A percentile compares a stretch with the other conserved stretches of the same genome.
phyloP scores from a whole-genome alignment of 192 early-diverging fungal species.

The Entrophospora sp. region DNA sequence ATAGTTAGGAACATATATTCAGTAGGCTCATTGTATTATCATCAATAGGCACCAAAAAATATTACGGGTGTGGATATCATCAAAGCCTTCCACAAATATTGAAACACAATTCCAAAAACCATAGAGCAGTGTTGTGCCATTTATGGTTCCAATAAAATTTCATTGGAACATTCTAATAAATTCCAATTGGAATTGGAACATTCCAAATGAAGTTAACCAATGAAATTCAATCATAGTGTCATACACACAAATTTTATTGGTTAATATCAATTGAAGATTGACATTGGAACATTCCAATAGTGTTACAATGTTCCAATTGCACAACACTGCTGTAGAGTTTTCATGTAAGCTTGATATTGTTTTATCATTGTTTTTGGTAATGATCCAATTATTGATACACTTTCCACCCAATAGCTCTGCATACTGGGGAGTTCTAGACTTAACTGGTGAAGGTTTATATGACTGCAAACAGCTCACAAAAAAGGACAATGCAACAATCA shows the following conservation, averaged over 20 bases:
- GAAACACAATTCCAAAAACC: constrained; percentile 8
- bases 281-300: too few species aligned
- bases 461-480: constrained; percentile 2
- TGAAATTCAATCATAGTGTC: too few species aligned
- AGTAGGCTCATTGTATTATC: constrained; percentile 12
- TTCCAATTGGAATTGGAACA: too few species aligned
- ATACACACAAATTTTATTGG: too few species aligned
- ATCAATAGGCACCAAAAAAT: constrained; percentile 3
- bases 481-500: background rate
- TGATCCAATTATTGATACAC: constrained; percentile 1
- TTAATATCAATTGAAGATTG: too few species aligned
- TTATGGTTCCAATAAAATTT: too few species aligned
- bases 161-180: too few species aligned
- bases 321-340: constrained; percentile 4
- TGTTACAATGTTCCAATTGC: too few species aligned
- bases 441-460: constrained; percentile 13
- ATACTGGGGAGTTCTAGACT: constrained; percentile 10
- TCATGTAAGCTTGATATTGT: constrained; percentile 4
- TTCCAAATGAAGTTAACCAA: too few species aligned
- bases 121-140: too few species aligned
- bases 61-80: background rate
- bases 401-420: constrained; percentile 1
- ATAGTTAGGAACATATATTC: constrained; percentile 7
- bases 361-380: background rate
- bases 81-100: constrained; percentile 2